Conservation (phyloP, 169 alveolate species). For the Theileria annulata region DNA sequence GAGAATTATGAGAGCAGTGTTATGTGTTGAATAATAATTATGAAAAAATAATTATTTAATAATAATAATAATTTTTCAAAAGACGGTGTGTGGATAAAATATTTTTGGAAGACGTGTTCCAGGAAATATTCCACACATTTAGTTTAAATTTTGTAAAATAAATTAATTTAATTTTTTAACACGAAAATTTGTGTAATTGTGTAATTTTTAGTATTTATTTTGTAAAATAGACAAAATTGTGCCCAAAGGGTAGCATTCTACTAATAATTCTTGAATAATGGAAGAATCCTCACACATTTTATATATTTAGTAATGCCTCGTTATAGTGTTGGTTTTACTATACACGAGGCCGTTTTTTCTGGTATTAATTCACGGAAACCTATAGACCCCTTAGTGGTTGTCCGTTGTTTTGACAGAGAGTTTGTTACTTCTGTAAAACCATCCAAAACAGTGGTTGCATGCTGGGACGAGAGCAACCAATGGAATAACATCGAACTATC, state of each 20-base stretch:
- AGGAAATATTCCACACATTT: conserved; percentile 2
- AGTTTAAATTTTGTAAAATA: conserved; percentile 1
- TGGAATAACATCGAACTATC: conserved; percentile 85
- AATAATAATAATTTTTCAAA: not conserved
- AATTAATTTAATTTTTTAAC: conserved; percentile 1
- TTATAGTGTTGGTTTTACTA: conserved; percentile 81
- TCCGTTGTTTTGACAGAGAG: conserved; percentile 87
- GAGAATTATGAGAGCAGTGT: not conserved
- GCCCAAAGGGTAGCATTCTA: not conserved
- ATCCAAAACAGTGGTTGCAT: conserved; percentile 82
- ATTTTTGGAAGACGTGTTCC: not conserved
- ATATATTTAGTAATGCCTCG: conserved; percentile 61
- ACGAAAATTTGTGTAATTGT: not conserved
- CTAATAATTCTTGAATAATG: not conserved
- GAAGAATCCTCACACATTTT: not conserved
- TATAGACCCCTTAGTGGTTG: conserved; percentile 84
- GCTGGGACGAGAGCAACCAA: conserved; percentile 87
- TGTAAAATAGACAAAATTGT: conserved; percentile 3
- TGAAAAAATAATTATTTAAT: no score
- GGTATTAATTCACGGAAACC: conserved; percentile 71
- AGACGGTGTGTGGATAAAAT: conserved; percentile 11
- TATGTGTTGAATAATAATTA: no score
- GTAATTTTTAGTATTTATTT: not conserved
- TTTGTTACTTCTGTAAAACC: conserved; percentile 82
- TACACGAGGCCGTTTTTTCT: conserved; percentile 82